Percentiles rank a stretch among this genome's conserved stretches.
phyloP scores from a whole-genome alignment of 106 monocot species.

The Dactylorhiza incarnata region DNA sequence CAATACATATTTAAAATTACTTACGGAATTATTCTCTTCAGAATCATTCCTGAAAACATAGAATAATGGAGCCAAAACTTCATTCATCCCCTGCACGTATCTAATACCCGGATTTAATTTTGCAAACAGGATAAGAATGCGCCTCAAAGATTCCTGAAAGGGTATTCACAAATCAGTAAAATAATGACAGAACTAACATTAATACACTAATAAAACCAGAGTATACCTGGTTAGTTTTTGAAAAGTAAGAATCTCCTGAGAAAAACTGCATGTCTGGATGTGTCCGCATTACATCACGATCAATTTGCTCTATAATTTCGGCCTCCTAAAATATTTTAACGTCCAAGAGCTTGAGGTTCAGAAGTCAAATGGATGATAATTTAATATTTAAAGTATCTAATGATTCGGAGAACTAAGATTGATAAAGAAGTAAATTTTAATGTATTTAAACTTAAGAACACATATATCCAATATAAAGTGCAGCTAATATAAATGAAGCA shows the following conservation, averaged over 20 bases:
- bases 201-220: slow-evolving; percentile 3
- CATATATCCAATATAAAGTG: not conserved
- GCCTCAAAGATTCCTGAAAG: slow-evolving; percentile 71
- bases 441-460: not conserved
- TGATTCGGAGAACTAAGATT: not conserved
- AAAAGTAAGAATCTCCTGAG: slow-evolving; percentile 50
- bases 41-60: slow-evolving; percentile 88
- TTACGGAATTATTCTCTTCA: slow-evolving; percentile 67
- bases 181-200: not conserved
- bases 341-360: not conserved
- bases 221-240: slow-evolving; percentile 71
- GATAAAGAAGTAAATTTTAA: not conserved
- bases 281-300: slow-evolving; percentile 91
- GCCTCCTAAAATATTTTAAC: slow-evolving; percentile 42
- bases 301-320: slow-evolving; percentile 93
- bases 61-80: slow-evolving; percentile 88
- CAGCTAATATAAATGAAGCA: not conserved
- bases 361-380: not conserved
- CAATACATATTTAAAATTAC: slow-evolving; percentile 10
- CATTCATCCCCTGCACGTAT: slow-evolving; percentile 99
- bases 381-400: not conserved
- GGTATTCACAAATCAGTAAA: not conserved
- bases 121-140: slow-evolving; percentile 84
- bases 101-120: slow-evolving; percentile 94
- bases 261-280: slow-evolving; percentile 95